A percentile compares a stretch with the other conserved stretches of the same genome.
These are phyloP conservation scores for Lipomyces orientalis DNA, from an alignment of 805 yeast species.

Conservation along the genomic window DNA sequence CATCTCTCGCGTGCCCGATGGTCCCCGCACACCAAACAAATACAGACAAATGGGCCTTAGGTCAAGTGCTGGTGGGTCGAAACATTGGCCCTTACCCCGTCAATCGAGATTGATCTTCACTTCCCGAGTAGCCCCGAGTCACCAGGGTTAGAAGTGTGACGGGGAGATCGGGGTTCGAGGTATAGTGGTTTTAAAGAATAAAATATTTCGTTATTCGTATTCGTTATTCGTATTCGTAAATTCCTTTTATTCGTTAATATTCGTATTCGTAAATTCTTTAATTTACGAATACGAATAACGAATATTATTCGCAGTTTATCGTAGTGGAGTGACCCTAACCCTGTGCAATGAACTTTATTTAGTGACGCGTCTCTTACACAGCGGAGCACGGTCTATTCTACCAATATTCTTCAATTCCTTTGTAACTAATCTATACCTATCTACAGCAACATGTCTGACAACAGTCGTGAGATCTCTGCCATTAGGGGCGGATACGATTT, in stretches of 20 bases:
- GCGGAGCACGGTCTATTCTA: neutral
- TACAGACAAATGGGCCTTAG: neutral
- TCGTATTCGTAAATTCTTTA: too few relatives aligned
- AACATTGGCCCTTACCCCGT: neutral
- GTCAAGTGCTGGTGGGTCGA: neutral
- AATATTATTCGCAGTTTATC: neutral
- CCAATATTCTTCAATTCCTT: neutral
- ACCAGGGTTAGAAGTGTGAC: neutral
- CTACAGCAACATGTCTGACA: neutral
- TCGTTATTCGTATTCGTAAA: neutral
- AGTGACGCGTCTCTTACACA: neutral
- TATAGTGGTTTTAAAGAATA: too few relatives aligned
- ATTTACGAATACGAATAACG: neutral
- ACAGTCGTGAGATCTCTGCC: neutral
- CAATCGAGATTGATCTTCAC: neutral
- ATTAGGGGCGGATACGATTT: too few relatives aligned
- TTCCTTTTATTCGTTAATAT: neutral
- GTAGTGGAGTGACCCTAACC: neutral
- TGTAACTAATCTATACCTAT: neutral
- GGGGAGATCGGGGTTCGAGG: conserved; percentile 1
- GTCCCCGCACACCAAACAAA: neutral
- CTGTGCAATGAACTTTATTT: neutral
- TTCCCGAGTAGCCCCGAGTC: conserved; percentile 1
- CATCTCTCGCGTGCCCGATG: conserved; percentile 1
- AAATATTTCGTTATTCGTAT: too few relatives aligned